Evolutionary conservation across 2,329 filamentous ascomycete genomes (phyloP), one percentile per base, ranked within the genome.

Genomic region (Cordyceps cicadae): DNA sequence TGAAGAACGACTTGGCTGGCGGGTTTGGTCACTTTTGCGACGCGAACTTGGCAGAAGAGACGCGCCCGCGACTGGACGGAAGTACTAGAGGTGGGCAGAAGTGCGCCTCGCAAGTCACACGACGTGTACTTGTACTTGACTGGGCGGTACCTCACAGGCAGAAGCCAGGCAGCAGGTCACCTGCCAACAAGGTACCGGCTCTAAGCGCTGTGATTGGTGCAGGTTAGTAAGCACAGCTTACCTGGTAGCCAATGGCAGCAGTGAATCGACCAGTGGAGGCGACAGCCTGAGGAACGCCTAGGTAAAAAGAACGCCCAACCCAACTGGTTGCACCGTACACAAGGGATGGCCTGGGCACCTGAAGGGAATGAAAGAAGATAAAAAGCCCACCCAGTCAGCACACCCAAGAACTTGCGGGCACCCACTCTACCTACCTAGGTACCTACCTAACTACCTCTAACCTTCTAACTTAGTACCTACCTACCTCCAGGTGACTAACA

Each of bases 171-270:
- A 71, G 34, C 70, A 63, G 54, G 65, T 66, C 65, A 72, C 70
- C 61, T 63, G 60, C n/a, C 52, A 61, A 15, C 17, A 62, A 60
- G 5, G 70, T 70, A 69, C 34, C 54, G 15, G 21, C 37, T 17
- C 39, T 29, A 4, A n/a, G 26, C 3, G 0, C 43, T 63, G 43
- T 70, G 59, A 74, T 74, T 74, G 71, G 72, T 39, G 12, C 5
- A 9, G 5, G 56, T 68, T 68, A 66, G 67, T 70, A 66, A 70
- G 65, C 67, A 59, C 17, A 14, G 41, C 6, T 17, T 3, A 41
- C 52, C 6, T 68, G 68, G 70, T 67, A 67, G 70, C 70, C 70
- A 72, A 39, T 37, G 34, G 71, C 73, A 71, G 71, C 70, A 73
- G 68, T 71, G 72, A 71, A 39, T 51, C 19, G 29, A 26, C 26